Evolutionary conservation across 768 basidiomycete species (phyloP), one percentile per base, ranked within the genome.

Genomic region (Naganishia randhawae): DNA sequence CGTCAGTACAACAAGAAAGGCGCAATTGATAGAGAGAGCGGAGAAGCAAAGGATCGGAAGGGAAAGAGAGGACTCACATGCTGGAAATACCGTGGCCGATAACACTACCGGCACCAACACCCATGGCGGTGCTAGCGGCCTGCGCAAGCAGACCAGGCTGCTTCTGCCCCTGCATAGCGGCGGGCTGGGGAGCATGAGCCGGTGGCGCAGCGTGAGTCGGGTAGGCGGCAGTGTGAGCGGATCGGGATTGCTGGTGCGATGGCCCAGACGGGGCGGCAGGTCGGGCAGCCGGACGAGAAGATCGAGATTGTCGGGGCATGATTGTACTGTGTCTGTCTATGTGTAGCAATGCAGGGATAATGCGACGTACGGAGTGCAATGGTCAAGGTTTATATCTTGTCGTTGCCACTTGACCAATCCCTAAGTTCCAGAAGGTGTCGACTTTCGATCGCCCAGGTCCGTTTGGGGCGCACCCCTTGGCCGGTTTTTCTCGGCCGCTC

Each of bases 11-110:
- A 13, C 17, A 29, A 50, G n/a, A 22, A 14, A 39, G 37, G 48
- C 45, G 14, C 8, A 25, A 33, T 17, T n/a, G n/a, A n/a, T n/a
- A n/a, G n/a, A n/a, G n/a, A n/a, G n/a, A n/a, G n/a, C n/a, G n/a
- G n/a, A n/a, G n/a, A n/a, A n/a, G n/a, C n/a, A n/a, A n/a, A n/a
- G n/a, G n/a, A n/a, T n/a, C n/a, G n/a, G 27, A 57, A 14, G n/a
- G n/a, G 22, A 25, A 16, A 39, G 27, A 2, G 41, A 33, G 10
- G 11, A 68, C 68, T 63, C 32, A 69, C 78, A 79, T 79, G 66
- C 74, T 77, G 29, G 53, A 63, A 68, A 80, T 80, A 31, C 78
- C 78, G 66, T 80, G 78, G 14, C 78, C 78, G n/a, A 80, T 75
- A 39, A 80, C 78, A 16, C 75, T 76, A 63, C 78, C 78, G 61